These are phyloP conservation scores for Malus domestica DNA, from an alignment of 306 rosid species.

Conservation along the genomic window DNA sequence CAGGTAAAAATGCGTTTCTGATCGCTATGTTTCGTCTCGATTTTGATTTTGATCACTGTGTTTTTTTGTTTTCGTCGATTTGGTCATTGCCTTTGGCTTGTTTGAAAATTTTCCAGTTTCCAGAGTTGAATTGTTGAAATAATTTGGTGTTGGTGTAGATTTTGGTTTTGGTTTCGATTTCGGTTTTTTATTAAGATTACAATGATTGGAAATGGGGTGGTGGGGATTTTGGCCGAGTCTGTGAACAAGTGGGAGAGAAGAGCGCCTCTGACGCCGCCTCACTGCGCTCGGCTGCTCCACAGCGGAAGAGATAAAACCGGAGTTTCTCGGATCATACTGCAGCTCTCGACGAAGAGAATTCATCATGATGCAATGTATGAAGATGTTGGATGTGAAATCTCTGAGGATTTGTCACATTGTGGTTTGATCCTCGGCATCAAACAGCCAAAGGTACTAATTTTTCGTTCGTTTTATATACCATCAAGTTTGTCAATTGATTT, in stretches of 20 bases:
- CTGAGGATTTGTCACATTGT: slow-evolving; percentile 75
- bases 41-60: no score
- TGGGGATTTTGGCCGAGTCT: slow-evolving; percentile 77
- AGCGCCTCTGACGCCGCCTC: slow-evolving; percentile 75
- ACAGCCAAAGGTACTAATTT: slow-evolving; percentile 63
- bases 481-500: neutral
- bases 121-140: neutral
- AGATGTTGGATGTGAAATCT: slow-evolving; percentile 86
- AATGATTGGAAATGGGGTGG: slow-evolving; percentile 88
- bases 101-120: no score
- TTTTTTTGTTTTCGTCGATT: no score
- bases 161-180: neutral
- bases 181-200: neutral
- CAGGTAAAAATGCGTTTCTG: no score
- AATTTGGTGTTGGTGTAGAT: neutral
- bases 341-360: slow-evolving; percentile 79
- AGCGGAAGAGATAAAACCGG: slow-evolving; percentile 43
- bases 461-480: neutral
- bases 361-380: slow-evolving; percentile 67
- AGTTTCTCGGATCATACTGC: slow-evolving; percentile 65
- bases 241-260: slow-evolving; percentile 93
- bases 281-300: slow-evolving; percentile 78
- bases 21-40: no score
- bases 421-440: slow-evolving; percentile 83
- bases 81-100: no score